phyloP scores from a whole-genome alignment of 306 rosid genomes.

The Styphnolobium japonicum region DNA sequence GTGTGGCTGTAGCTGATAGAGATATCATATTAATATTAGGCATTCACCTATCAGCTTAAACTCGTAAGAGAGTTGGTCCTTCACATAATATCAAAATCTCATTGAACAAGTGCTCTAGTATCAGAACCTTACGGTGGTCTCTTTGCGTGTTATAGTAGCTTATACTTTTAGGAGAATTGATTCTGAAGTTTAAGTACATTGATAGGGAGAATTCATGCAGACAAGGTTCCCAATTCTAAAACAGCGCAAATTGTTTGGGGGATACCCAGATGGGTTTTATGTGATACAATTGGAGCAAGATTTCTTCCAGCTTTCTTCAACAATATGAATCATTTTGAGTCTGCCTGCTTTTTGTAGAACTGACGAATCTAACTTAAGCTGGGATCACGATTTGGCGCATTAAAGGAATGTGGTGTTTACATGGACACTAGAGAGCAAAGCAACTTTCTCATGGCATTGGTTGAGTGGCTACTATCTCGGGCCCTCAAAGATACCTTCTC shows the following conservation, averaged over 20 bases:
- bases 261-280: background rate
- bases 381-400: background rate
- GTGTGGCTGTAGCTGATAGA: background rate
- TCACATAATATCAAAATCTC: no score
- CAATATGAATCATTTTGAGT: no score
- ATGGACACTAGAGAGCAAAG: background rate
- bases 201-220: background rate
- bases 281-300: background rate
- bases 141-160: no score
- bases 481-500: background rate
- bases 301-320: background rate
- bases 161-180: no score
- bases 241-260: background rate
- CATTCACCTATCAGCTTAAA: no score
- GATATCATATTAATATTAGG: no score
- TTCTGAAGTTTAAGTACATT: no score
- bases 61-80: no score
- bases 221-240: background rate
- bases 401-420: background rate
- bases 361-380: background rate
- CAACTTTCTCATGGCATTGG: background rate
- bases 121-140: no score
- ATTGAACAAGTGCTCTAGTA: no score
- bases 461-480: constrained; percentile 2
- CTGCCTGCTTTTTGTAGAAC: background rate